A percentile compares a stretch with the other conserved stretches of the same genome.
These are phyloP conservation scores for Rhynchosporium agropyri DNA, from an alignment of 2,329 filamentous ascomycete species.

Conservation along the genomic window DNA sequence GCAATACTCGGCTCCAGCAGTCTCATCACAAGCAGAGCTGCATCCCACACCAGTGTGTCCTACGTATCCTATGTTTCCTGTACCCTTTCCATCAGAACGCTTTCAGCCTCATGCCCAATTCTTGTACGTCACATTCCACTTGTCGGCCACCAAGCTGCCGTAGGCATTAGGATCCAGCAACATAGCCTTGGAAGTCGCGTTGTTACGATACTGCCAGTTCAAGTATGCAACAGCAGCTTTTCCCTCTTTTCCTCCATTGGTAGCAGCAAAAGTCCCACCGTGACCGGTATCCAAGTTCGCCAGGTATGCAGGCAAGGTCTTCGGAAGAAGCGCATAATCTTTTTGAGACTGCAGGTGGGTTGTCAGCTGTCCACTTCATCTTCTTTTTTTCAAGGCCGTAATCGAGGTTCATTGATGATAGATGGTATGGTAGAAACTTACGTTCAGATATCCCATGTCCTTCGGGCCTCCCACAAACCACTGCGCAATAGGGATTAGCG, in stretches of 20 bases:
- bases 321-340: slow-evolving; percentile 20
- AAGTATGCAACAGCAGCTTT: slow-evolving; percentile 23
- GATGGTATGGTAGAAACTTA: slow-evolving; percentile 1
- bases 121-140: slow-evolving; percentile 24
- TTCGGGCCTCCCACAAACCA: slow-evolving; percentile 24
- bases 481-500: too few species aligned
- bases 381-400: too few species aligned
- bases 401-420: neutral
- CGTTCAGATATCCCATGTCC: slow-evolving; percentile 21
- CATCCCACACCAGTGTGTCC: neutral
- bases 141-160: slow-evolving; percentile 18
- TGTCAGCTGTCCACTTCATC: neutral
- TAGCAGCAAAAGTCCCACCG: slow-evolving; percentile 16
- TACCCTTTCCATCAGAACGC: too few species aligned
- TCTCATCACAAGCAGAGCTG: too few species aligned
- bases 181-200: slow-evolving; percentile 18
- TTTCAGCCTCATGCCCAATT: slow-evolving; percentile 16
- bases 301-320: slow-evolving; percentile 11
- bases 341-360: slow-evolving; percentile 11
- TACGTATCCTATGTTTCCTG: neutral
- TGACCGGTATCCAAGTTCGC: slow-evolving; percentile 23
- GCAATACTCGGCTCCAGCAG: too few species aligned
- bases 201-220: slow-evolving; percentile 20
- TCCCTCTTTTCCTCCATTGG: slow-evolving; percentile 21
- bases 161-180: slow-evolving; percentile 11